These are phyloP conservation scores for Fusarium abutilonis DNA, from an alignment of 2,329 filamentous ascomycete species.

Conservation along the genomic window DNA sequence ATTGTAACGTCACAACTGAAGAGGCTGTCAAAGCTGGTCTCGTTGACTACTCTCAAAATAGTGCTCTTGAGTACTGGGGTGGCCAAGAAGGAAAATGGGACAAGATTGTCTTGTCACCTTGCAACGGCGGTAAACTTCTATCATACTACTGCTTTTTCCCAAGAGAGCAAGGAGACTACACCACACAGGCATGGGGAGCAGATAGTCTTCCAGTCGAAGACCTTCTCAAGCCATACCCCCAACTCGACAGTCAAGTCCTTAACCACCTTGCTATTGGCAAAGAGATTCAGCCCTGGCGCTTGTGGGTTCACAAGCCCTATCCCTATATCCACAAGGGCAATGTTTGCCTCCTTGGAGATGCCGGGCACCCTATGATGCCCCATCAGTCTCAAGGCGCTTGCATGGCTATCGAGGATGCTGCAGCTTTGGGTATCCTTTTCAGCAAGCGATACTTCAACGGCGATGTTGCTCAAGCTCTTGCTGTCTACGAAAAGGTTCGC, in stretches of 20 bases:
- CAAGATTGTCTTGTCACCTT: slow-evolving; percentile 77
- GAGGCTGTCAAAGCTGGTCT: slow-evolving; percentile 69
- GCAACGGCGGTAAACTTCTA: slow-evolving; percentile 70
- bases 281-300: slow-evolving; percentile 71
- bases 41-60: slow-evolving; percentile 68
- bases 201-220: slow-evolving; percentile 65
- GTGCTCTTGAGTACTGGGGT: slow-evolving; percentile 75
- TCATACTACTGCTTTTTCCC: slow-evolving; percentile 79
- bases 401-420: slow-evolving; percentile 75
- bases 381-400: slow-evolving; percentile 76
- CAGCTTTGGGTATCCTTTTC: slow-evolving; percentile 70
- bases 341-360: slow-evolving; percentile 71
- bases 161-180: slow-evolving; percentile 59
- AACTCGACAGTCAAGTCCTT: slow-evolving; percentile 67
- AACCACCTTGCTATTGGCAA: slow-evolving; percentile 67
- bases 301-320: slow-evolving; percentile 71
- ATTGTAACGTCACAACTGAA: slow-evolving; percentile 70
- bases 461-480: slow-evolving; percentile 58
- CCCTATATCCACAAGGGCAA: slow-evolving; percentile 62
- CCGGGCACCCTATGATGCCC: slow-evolving; percentile 75
- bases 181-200: slow-evolving; percentile 67
- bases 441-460: slow-evolving; percentile 57
- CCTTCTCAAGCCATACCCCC: slow-evolving; percentile 67
- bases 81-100: slow-evolving; percentile 70
- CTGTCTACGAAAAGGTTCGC: slow-evolving; percentile 63